A percentile compares a stretch with the other conserved stretches of the same genome.
phyloP scores from a whole-genome alignment of 805 yeast genomes.

The Yamadazyma philogaea region DNA sequence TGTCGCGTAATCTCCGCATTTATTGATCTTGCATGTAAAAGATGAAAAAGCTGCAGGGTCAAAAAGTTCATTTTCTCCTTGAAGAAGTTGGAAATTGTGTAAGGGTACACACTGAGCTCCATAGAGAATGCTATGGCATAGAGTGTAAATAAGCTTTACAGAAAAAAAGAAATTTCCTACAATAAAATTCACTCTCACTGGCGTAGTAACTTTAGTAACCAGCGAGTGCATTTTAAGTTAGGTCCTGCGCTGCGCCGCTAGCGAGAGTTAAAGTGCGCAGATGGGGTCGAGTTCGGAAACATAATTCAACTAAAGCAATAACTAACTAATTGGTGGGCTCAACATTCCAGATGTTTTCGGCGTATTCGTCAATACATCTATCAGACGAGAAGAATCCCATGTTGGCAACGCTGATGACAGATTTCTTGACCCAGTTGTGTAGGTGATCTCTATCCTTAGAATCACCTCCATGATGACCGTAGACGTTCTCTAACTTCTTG shows the following conservation, averaged over 20 bases:
- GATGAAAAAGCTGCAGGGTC: too few relatives aligned
- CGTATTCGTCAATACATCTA: conserved; percentile 87
- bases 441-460: conserved; percentile 50
- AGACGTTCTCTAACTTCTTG: conserved; percentile 68
- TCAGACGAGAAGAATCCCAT: conserved; percentile 93
- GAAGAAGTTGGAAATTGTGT: too few relatives aligned
- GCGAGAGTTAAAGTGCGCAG: too few relatives aligned
- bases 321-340: conserved; percentile 49
- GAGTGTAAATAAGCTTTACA: too few relatives aligned
- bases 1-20: not conserved
- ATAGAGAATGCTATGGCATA: too few relatives aligned
- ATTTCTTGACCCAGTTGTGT: conserved; percentile 69
- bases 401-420: conserved; percentile 78
- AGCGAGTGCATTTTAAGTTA: too few relatives aligned
- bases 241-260: too few relatives aligned
- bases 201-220: too few relatives aligned
- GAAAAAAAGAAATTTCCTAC: too few relatives aligned
- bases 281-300: not conserved
- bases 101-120: too few relatives aligned
- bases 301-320: not conserved
- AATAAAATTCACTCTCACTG: too few relatives aligned
- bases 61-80: too few relatives aligned
- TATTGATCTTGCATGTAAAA: not conserved
- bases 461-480: conserved; percentile 44
- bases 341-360: conserved; percentile 88